Percentiles rank a stretch among this genome's conserved stretches.
These are phyloP conservation scores for Oxyria digyna DNA, from an alignment of 148 eudicot species.

Conservation along the genomic window DNA sequence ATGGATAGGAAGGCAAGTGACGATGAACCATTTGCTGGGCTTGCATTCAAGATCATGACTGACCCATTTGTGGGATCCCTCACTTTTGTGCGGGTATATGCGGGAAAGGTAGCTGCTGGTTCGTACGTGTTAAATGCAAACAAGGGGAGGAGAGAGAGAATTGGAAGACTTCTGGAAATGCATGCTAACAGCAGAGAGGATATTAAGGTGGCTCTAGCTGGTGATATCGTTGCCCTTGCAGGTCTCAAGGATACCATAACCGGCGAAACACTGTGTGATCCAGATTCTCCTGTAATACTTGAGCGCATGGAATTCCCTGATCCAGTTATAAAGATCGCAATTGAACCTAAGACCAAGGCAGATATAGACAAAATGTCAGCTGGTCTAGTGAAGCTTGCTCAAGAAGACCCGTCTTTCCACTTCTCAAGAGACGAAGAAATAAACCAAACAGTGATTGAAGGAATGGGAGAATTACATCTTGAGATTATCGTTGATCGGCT, in stretches of 20 bases:
- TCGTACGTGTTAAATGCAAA: constrained; percentile 83
- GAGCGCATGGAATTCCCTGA: constrained; percentile 99
- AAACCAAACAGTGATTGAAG: constrained; percentile 92
- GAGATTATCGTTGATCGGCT: constrained; percentile 97
- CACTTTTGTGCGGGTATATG: constrained; percentile 82
- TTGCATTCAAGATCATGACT: constrained; percentile 97
- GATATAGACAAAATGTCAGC: constrained; percentile 83
- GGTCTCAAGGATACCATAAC: constrained; percentile 94
- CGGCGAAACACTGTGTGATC: constrained; percentile 86
- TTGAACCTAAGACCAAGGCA: constrained; percentile 97
- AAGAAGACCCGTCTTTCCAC: constrained; percentile 99
- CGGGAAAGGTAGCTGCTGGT: constrained; percentile 84
- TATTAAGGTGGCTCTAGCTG: constrained; percentile 68
- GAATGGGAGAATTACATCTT: constrained; percentile 99
- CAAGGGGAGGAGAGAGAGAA: constrained; percentile 94
- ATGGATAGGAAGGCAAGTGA: constrained; percentile 62
- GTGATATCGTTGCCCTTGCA: constrained; percentile 94
- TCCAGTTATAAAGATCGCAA: constrained; percentile 97
- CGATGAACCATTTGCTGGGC: constrained; percentile 83
- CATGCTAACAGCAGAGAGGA: constrained; percentile 98
- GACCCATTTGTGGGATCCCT: constrained; percentile 94
- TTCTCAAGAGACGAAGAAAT: constrained; percentile 91
- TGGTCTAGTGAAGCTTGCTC: constrained; percentile 91
- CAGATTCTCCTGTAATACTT: constrained; percentile 67
- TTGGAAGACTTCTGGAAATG: constrained; percentile 95